These are phyloP conservation scores for Parietaria judaica DNA, from an alignment of 306 rosid genomes.

Conservation along the genomic window DNA sequence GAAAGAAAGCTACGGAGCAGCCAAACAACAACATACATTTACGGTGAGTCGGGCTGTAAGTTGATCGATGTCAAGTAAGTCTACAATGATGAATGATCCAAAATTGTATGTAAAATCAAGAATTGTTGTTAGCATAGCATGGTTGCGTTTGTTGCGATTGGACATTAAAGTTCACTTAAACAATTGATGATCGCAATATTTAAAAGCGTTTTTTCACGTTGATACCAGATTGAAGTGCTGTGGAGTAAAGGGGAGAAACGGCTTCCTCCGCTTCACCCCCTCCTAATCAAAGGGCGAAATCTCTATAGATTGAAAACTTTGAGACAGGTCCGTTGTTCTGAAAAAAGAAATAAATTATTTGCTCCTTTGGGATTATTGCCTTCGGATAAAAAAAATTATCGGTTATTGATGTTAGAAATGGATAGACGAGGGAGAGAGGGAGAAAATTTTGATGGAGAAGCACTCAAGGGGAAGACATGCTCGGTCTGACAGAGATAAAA, in stretches of 20 bases:
- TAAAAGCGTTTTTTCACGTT: conserved; percentile 13
- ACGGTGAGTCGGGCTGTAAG: conserved; percentile 44
- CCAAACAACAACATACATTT: conserved; percentile 90
- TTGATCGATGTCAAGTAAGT: background rate
- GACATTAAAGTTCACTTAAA: background rate
- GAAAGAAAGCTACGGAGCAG: conserved; percentile 84
- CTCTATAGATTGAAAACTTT: conserved; percentile 74
- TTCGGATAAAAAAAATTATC: background rate
- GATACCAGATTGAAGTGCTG: conserved; percentile 71
- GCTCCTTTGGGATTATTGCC: conserved; percentile 1
- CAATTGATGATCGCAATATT: conserved; percentile 8
- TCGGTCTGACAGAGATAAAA: conserved; percentile 56
- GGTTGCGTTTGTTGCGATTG: too few species aligned
- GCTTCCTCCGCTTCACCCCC: conserved; percentile 73
- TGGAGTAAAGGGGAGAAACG: conserved; percentile 95
- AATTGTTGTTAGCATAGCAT: background rate
- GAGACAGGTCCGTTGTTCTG: conserved; percentile 60
- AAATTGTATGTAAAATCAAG: background rate
- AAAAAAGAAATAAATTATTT: background rate
- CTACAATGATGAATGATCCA: too few species aligned
- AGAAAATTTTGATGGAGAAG: conserved; percentile 57
- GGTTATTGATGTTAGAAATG: conserved; percentile 41
- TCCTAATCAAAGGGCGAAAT: conserved; percentile 82
- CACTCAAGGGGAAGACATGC: conserved; percentile 73
- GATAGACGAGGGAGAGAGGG: conserved; percentile 68